phyloP scores from a whole-genome alignment of 495 filamentous ascomycete genomes.

The Penicillium crystallinum region DNA sequence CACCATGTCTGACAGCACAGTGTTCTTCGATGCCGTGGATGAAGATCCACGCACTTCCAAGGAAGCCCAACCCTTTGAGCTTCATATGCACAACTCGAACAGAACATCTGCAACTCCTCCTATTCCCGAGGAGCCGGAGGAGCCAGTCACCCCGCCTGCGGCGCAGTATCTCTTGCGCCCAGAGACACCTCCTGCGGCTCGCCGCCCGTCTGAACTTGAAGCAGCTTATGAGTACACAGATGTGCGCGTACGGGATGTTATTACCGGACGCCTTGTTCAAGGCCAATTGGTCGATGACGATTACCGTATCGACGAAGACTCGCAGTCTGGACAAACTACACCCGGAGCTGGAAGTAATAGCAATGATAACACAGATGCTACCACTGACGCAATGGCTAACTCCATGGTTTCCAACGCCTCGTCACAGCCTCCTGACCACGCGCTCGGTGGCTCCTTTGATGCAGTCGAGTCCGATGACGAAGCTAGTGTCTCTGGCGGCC shows the following conservation, averaged over 20 bases:
- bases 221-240: constrained; percentile 70
- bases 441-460: constrained; percentile 78
- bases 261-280: constrained; percentile 86
- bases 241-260: constrained; percentile 81
- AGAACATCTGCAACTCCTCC: constrained; percentile 11
- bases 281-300: constrained; percentile 96
- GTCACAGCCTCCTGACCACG: constrained; percentile 50
- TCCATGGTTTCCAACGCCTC: constrained; percentile 61
- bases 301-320: constrained; percentile 73
- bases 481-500: constrained; percentile 56
- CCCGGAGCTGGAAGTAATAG: constrained; percentile 22
- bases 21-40: constrained; percentile 46
- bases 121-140: constrained; percentile 19
- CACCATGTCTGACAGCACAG: constrained; percentile 63
- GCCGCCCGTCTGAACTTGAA: constrained; percentile 43
- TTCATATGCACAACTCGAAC: constrained; percentile 22
- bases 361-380: constrained; percentile 41
- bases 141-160: neutral
- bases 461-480: constrained; percentile 82
- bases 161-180: constrained; percentile 22
- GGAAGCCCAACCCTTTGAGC: constrained; percentile 29
- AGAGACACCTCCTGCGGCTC: constrained; percentile 34
- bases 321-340: constrained; percentile 49
- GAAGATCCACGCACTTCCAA: constrained; percentile 24
- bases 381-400: constrained; percentile 57